Evolutionary conservation across 805 yeast species (phyloP).

Genomic region (Candida palmyrensis): DNA sequence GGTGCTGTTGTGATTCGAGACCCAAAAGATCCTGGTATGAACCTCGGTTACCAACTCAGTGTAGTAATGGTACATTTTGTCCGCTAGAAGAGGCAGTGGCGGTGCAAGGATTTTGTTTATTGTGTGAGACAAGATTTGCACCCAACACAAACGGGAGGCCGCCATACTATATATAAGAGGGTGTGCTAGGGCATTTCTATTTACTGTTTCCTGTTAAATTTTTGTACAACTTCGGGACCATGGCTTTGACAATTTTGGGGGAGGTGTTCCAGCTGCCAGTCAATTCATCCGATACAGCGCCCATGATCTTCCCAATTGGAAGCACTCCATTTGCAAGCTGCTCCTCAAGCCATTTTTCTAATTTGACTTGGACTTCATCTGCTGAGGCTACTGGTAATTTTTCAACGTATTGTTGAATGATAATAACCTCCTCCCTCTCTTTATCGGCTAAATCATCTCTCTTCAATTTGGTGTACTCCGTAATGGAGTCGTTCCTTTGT

Average conservation of each 20-base stretch:
- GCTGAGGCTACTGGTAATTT: conserved; percentile 45
- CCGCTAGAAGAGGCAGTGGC: too few species aligned
- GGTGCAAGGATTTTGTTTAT: too few species aligned
- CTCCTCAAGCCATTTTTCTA: conserved; percentile 7
- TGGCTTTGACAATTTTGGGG: conserved; percentile 13
- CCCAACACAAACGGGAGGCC: background rate
- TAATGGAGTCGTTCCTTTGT: conserved; percentile 47
- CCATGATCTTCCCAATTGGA: conserved; percentile 5
- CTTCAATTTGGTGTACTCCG: conserved; percentile 39
- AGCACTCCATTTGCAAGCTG: background rate
- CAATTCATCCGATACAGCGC: conserved; percentile 7
- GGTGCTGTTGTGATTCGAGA: too few species aligned
- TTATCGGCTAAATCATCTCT: conserved; percentile 52
- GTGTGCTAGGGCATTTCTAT: too few species aligned
- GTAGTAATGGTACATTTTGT: too few species aligned
- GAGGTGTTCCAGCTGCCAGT: conserved; percentile 16
- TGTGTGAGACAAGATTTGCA: too few species aligned
- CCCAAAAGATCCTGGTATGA: background rate
- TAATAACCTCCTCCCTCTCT: conserved; percentile 41
- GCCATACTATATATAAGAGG: conserved; percentile 1
- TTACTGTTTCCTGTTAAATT: too few species aligned
- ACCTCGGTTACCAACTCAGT: conserved; percentile 3
- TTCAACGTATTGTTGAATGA: conserved; percentile 35
- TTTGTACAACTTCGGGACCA: conserved; percentile 14
- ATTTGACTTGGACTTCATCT: conserved; percentile 29